Conservation (phyloP, 1,284 basidiomycete species). For the Microbotryum intermedium region DNA sequence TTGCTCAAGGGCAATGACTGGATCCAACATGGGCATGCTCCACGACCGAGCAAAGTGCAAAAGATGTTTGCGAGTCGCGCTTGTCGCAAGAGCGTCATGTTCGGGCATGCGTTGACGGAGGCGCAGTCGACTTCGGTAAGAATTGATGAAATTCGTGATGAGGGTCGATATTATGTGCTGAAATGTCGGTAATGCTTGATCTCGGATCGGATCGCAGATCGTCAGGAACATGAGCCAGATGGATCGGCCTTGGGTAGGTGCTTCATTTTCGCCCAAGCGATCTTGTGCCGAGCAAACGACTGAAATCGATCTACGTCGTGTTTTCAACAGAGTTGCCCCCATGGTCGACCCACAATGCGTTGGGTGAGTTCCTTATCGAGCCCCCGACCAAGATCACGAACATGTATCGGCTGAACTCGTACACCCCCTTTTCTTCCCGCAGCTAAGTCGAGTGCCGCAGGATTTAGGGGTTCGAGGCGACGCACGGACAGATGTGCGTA, state of each 20-base stretch:
- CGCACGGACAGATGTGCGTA: too few relatives aligned
- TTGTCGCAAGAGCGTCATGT: slow-evolving; percentile 92
- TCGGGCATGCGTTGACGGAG: slow-evolving; percentile 71
- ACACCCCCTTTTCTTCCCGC: too few relatives aligned
- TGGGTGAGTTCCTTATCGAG: slow-evolving; percentile 24
- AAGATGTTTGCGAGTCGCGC: slow-evolving; percentile 95
- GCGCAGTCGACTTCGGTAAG: slow-evolving; percentile 71
- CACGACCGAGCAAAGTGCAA: slow-evolving; percentile 67
- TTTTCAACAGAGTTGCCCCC: slow-evolving; percentile 68
- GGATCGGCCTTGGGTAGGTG: slow-evolving; percentile 75
- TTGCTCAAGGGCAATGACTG: slow-evolving; percentile 49
- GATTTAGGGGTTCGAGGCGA: too few relatives aligned
- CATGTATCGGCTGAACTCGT: too few relatives aligned
- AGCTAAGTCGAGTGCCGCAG: too few relatives aligned
- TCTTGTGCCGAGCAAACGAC: not conserved
- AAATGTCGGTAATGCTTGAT: not conserved
- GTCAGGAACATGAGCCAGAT: slow-evolving; percentile 89
- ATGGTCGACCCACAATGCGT: slow-evolving; percentile 92
- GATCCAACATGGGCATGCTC: slow-evolving; percentile 69
- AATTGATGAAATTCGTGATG: slow-evolving; percentile 13
- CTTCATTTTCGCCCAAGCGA: not conserved
- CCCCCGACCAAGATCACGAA: too few relatives aligned
- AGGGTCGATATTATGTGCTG: not conserved
- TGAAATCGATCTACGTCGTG: too few relatives aligned
- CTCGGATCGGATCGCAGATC: slow-evolving; percentile 48